Evolutionary conservation across 352 stramenopile genomes (phyloP), one percentile per base, ranked within the genome.

Genomic region (Pythium aristosporum): DNA sequence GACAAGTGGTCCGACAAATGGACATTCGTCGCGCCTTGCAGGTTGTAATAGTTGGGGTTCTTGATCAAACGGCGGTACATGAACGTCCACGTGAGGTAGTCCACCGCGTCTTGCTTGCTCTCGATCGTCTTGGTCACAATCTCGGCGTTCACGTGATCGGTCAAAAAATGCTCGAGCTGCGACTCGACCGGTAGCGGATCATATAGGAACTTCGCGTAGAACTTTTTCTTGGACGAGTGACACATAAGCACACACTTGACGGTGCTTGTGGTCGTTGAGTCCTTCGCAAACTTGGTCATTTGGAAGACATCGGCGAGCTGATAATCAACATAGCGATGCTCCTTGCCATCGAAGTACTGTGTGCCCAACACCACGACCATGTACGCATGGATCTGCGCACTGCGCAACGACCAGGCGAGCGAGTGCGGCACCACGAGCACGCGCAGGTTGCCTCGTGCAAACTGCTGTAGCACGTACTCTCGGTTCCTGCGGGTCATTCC

Each of bases 11-110:
- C 97, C 49, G 94, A 99, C 25, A 99, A 69, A 65, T 99, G 87
- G 1, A 89, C 80, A 13, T 90, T 91, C 7, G 85, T 93, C 13
- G 80, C 94, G 18, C 96, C 97, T 55, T 96, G 85, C 48, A 99
- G 76, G 63, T 98, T 98, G 87, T 99, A 99, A 76, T 99, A 99
- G 61, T 99, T 99, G 3, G 98, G 98, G 78, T 99, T 99, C 76
- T 99, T 98, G 55, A 96, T 89, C 34, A 99, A 75, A 10, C 98
- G 92, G 6, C 97, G 91, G 75, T 99, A 99, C 80, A 99, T 95
- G 56, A 99, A 98, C 2, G 97, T 99, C 98, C 98, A 99, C 42
- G 98, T 99, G 25, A 99, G 80, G 73, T 99, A 99, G 68, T 99
- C 97, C 39, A 99, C 96, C 0, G 96, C 97, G 56, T 99, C 97